Conservation (phyloP, 768 basidiomycete species). For the Naematelia encephala region DNA sequence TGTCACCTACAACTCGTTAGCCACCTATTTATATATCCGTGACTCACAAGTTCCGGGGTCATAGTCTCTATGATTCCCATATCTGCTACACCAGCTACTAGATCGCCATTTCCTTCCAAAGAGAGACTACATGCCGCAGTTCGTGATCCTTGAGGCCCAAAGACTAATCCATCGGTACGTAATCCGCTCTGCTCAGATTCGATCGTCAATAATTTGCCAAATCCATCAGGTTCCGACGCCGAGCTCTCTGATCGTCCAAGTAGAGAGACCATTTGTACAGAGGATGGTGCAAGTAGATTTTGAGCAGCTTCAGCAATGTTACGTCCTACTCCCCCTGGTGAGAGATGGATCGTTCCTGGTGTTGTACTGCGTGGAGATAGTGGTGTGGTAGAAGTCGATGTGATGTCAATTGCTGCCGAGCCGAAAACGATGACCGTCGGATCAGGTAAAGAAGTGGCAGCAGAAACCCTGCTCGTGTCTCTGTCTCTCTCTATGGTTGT, state of each 20-base stretch:
- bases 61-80: slow-evolving; percentile 65
- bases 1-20: slow-evolving; percentile 1
- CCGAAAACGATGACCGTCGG: slow-evolving; percentile 68
- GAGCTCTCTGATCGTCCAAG: slow-evolving; percentile 53
- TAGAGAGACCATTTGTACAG: slow-evolving; percentile 65
- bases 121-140: slow-evolving; percentile 87
- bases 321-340: slow-evolving; percentile 86
- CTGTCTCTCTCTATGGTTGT: not conserved
- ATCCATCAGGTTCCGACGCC: slow-evolving; percentile 56
- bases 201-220: slow-evolving; percentile 64
- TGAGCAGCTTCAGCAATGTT: slow-evolving; percentile 91
- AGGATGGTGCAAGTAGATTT: slow-evolving; percentile 55
- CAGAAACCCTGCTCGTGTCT: not conserved
- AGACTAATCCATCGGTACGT: slow-evolving; percentile 73
- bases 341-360: slow-evolving; percentile 69
- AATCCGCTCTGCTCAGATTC: slow-evolving; percentile 66
- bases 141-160: slow-evolving; percentile 47
- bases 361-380: slow-evolving; percentile 66
- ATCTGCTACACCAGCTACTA: slow-evolving; percentile 85
- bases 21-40: not conserved
- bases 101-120: slow-evolving; percentile 65
- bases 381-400: slow-evolving; percentile 50
- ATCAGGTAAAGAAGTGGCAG: slow-evolving; percentile 3
- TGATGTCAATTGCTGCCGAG: slow-evolving; percentile 84
- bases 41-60: slow-evolving; percentile 55